These are phyloP conservation scores for Naganishia kalamii DNA, from an alignment of 768 basidiomycete genomes.

Conservation along the genomic window DNA sequence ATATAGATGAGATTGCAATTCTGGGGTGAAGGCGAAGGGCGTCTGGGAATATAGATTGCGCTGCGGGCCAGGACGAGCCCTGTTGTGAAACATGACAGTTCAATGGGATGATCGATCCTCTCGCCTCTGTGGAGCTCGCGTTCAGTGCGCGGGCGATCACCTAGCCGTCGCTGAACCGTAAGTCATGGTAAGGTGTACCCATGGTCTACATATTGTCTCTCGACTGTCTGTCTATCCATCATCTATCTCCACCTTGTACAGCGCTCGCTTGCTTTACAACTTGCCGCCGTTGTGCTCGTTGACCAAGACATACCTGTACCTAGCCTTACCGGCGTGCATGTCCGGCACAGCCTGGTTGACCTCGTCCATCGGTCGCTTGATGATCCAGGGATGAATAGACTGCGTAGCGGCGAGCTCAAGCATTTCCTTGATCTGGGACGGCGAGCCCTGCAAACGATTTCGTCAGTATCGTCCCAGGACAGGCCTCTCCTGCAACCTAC, in stretches of 20 bases:
- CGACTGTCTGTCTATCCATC: too few species aligned
- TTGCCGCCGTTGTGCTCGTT: constrained; percentile 41
- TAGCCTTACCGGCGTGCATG: constrained; percentile 28
- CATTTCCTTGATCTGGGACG: constrained; percentile 29
- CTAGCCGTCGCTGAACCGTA: too few species aligned
- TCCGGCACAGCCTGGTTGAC: constrained; percentile 35
- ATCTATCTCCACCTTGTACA: not conserved
- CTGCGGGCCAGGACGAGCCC: too few species aligned
- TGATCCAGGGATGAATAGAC: constrained; percentile 38
- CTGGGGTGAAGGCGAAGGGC: too few species aligned
- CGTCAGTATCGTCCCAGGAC: constrained; percentile 19
- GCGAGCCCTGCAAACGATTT: constrained; percentile 25
- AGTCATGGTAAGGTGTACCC: too few species aligned
- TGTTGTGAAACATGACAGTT: too few species aligned
- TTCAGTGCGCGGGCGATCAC: too few species aligned
- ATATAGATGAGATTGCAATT: not conserved
- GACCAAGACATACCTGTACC: constrained; percentile 41
- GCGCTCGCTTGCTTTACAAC: constrained; percentile 5
- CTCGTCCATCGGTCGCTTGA: constrained; percentile 33
- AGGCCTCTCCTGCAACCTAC: not conserved
- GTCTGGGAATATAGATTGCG: too few species aligned
- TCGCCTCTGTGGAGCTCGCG: too few species aligned
- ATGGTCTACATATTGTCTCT: too few species aligned
- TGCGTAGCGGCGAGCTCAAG: constrained; percentile 33
- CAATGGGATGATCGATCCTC: too few species aligned